These are phyloP conservation scores for Penicillium pulvis DNA, from an alignment of 495 filamentous ascomycete species.

Conservation along the genomic window DNA sequence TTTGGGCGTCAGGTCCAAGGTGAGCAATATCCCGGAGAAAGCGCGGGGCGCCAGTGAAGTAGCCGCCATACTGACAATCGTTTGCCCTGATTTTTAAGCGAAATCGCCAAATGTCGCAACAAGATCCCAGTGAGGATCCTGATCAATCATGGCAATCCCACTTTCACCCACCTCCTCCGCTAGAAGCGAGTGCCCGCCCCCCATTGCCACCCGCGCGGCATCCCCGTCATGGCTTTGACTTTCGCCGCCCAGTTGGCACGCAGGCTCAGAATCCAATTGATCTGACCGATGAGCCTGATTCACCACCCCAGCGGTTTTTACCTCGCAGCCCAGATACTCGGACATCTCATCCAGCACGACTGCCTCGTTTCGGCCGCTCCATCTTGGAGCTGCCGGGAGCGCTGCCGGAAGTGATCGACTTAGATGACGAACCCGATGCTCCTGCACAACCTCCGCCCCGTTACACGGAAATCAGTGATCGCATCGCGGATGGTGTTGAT, in stretches of 20 bases:
- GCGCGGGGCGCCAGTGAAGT: slow-evolving; percentile 28
- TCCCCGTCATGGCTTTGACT: slow-evolving; percentile 53
- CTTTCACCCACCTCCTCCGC: slow-evolving; percentile 21
- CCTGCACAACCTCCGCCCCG: slow-evolving; percentile 27
- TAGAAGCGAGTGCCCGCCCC: slow-evolving; percentile 15
- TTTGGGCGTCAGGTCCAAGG: slow-evolving; percentile 45
- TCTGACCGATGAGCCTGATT: slow-evolving; percentile 53
- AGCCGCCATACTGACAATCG: slow-evolving; percentile 10
- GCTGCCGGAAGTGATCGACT: slow-evolving; percentile 33
- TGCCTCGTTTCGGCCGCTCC: slow-evolving; percentile 37
- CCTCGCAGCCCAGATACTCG: slow-evolving; percentile 4
- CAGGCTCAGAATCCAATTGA: slow-evolving; percentile 47
- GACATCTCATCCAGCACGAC: slow-evolving; percentile 19
- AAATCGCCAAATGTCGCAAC: slow-evolving; percentile 41
- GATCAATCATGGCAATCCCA: slow-evolving; percentile 26
- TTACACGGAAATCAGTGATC: slow-evolving; percentile 35
- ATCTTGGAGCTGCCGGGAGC: slow-evolving; percentile 30
- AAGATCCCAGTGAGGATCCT: slow-evolving; percentile 24
- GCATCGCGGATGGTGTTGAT: too few relatives aligned
- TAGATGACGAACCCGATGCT: slow-evolving; percentile 30
- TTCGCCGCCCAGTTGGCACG: slow-evolving; percentile 45
- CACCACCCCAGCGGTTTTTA: slow-evolving; percentile 26
- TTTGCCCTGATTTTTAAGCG: slow-evolving; percentile 27
- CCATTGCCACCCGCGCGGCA: slow-evolving; percentile 36
- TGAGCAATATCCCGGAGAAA: slow-evolving; percentile 22